Evolutionary conservation across 2,329 filamentous ascomycete species (phyloP).

Genomic region (Talaromyces sp.): DNA sequence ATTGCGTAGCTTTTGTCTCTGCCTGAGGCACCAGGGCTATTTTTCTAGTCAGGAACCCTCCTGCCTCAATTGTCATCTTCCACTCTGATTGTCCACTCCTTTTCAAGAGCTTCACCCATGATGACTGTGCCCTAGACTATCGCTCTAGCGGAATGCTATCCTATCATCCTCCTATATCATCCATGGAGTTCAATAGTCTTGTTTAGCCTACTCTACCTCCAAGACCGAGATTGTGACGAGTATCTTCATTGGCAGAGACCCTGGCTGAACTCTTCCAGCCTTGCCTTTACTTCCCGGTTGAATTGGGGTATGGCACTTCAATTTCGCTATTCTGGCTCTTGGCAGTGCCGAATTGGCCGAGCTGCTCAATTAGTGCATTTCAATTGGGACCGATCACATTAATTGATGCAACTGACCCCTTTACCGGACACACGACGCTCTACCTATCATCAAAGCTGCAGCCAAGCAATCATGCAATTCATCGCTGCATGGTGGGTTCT

Average conservation of each 20-base stretch:
- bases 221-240: conserved; percentile 3
- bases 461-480: not conserved
- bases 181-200: not conserved
- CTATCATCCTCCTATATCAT: not conserved
- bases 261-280: not conserved
- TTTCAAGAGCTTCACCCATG: not conserved
- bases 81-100: not conserved
- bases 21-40: not conserved
- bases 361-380: conserved; percentile 1
- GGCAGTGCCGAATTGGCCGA: not conserved
- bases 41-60: not conserved
- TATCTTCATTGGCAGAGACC: not conserved
- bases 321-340: not conserved
- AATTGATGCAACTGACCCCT: not conserved
- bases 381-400: conserved; percentile 10
- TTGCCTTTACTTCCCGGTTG: not conserved
- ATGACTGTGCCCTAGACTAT: no score
- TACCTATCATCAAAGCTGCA: not conserved
- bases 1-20: not conserved
- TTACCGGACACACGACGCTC: not conserved
- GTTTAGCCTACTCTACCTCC: not conserved
- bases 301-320: not conserved
- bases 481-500: not conserved
- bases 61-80: not conserved
- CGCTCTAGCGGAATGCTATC: not conserved